Evolutionary conservation across 2,329 filamentous ascomycete genomes (phyloP).

Genomic region (Delphinella strobiligena): DNA sequence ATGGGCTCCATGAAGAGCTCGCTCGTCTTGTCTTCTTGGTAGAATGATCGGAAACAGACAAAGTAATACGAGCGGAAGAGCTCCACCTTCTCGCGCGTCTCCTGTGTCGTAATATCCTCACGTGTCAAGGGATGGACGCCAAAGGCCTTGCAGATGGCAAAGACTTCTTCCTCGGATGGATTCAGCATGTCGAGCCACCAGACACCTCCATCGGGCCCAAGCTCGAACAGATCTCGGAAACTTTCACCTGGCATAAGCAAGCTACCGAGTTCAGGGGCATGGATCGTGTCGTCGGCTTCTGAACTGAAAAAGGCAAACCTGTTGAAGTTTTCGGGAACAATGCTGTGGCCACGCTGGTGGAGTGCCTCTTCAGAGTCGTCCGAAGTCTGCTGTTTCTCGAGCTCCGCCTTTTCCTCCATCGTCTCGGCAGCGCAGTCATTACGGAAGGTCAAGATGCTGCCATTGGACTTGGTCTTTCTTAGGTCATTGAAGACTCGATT

Average conservation of each 20-base stretch:
- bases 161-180: conserved; percentile 78
- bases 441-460: background rate
- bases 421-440: conserved; percentile 22
- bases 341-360: conserved; percentile 13
- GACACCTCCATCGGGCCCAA: conserved; percentile 62
- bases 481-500: conserved; percentile 50
- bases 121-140: conserved; percentile 90
- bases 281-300: conserved; percentile 83
- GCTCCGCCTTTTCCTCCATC: conserved; percentile 17
- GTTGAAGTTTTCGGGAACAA: conserved; percentile 38
- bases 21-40: conserved; percentile 63
- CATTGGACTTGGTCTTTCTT: conserved; percentile 24
- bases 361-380: conserved; percentile 17
- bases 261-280: conserved; percentile 78
- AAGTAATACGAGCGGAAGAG: conserved; percentile 97
- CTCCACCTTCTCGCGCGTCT: conserved; percentile 96
- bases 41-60: conserved; percentile 91
- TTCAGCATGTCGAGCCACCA: conserved; percentile 97
- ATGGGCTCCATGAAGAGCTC: conserved; percentile 84
- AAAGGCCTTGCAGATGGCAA: conserved; percentile 83
- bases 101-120: conserved; percentile 90
- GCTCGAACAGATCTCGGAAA: conserved; percentile 75
- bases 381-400: conserved; percentile 25
- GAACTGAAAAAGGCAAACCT: conserved; percentile 97
- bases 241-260: conserved; percentile 81